phyloP scores from a whole-genome alignment of 257 asterid species.

The Solanum chiquidenum region DNA sequence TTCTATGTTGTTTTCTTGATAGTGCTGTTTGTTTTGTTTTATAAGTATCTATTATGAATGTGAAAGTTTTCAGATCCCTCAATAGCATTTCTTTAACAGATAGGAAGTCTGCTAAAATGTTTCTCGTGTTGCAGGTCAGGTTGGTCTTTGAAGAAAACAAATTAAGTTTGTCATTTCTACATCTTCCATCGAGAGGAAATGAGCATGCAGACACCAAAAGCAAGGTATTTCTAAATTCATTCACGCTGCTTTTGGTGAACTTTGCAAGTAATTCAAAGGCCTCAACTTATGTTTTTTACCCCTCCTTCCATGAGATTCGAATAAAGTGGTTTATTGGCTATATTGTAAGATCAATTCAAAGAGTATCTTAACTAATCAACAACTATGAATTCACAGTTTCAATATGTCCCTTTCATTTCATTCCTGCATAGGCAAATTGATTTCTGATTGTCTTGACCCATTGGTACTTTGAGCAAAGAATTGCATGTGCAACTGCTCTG shows the following conservation, averaged over 20 bases:
- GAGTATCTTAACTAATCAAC: neutral
- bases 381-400: neutral
- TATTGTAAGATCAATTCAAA: neutral
- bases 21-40: conserved; percentile 32
- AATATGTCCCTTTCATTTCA: neutral
- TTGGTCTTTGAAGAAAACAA: conserved; percentile 32
- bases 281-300: neutral
- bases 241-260: neutral
- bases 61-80: conserved; percentile 2
- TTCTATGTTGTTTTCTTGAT: conserved; percentile 59
- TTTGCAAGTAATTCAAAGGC: neutral
- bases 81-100: neutral
- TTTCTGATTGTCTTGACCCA: neutral
- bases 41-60: conserved; percentile 18
- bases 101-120: conserved; percentile 11
- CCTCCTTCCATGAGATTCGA: neutral
- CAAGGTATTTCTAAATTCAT: conserved; percentile 35
- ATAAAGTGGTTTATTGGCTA: neutral
- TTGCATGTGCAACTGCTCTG: neutral
- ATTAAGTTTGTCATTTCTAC: conserved; percentile 16
- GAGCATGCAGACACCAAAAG: conserved; percentile 74
- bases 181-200: conserved; percentile 8
- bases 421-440: neutral
- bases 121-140: conserved; percentile 39
- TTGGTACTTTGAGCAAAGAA: neutral